Conservation (phyloP, 768 basidiomycete genomes). For the Pisolithus sp. region DNA sequence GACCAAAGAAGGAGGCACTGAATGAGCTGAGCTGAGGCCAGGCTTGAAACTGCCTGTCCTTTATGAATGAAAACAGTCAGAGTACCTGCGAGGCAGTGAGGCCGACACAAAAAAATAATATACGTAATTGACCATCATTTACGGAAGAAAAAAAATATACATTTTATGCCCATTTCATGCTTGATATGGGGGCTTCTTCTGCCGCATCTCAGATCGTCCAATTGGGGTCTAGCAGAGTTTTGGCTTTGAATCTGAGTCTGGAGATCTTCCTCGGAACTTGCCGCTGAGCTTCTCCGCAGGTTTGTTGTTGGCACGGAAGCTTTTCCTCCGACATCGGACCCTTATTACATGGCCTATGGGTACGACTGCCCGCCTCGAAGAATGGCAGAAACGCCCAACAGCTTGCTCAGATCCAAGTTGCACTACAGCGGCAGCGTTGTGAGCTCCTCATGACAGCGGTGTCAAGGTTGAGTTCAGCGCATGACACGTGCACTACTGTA, state of each 20-base stretch:
- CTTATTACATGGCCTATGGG: neutral
- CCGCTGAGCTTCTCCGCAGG: conserved; percentile 8
- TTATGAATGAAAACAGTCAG: neutral
- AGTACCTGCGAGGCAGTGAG: conserved; percentile 24
- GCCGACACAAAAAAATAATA: conserved; percentile 14
- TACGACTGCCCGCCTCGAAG: neutral
- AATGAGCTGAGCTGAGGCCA: too few species aligned
- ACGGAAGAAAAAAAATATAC: conserved; percentile 22
- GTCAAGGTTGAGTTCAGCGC: conserved; percentile 9
- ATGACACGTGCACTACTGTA: conserved; percentile 2
- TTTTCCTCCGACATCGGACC: conserved; percentile 10
- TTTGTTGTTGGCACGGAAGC: conserved; percentile 25
- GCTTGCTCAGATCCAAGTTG: too few species aligned
- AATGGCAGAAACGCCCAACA: too few species aligned
- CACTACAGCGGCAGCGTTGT: neutral
- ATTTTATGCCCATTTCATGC: neutral
- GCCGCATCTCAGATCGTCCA: conserved; percentile 30
- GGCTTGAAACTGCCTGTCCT: too few species aligned
- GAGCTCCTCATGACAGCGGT: conserved; percentile 2
- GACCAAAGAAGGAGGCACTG: conserved; percentile 7
- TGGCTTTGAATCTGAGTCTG: conserved; percentile 25
- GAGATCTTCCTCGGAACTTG: conserved; percentile 24
- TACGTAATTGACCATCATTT: conserved; percentile 24
- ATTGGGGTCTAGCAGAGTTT: conserved; percentile 26
- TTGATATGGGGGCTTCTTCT: conserved; percentile 7